These are phyloP conservation scores for Scytalidium sp. DNA, from an alignment of 2,329 filamentous ascomycete species.

Conservation along the genomic window DNA sequence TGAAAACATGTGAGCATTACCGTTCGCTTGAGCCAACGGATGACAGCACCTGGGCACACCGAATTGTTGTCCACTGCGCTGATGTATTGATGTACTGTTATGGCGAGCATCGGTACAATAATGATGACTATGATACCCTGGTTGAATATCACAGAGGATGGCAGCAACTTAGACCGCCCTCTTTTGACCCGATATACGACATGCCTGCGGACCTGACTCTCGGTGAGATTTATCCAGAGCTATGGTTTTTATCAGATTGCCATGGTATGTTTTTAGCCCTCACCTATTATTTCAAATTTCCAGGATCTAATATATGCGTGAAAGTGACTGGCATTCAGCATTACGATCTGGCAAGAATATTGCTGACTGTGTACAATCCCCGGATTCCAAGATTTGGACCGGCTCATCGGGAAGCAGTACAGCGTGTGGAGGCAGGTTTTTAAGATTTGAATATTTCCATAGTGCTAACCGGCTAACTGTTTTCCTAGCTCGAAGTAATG, in stretches of 20 bases:
- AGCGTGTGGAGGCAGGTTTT: constrained; percentile 11
- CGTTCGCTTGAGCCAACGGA: constrained; percentile 16
- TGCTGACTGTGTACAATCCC: constrained; percentile 37
- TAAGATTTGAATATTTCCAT: background rate
- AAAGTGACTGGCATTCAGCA: constrained; percentile 38
- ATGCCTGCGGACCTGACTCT: background rate
- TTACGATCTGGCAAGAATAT: constrained; percentile 36
- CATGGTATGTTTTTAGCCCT: constrained; percentile 15
- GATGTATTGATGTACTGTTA: constrained; percentile 20
- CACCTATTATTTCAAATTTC: background rate
- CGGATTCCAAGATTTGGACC: constrained; percentile 18
- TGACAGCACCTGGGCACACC: constrained; percentile 19
- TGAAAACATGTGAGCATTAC: constrained; percentile 29
- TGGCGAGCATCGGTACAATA: constrained; percentile 10
- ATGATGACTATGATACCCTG: constrained; percentile 12
- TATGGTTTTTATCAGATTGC: constrained; percentile 20
- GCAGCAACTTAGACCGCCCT: constrained; percentile 13
- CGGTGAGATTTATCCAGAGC: constrained; percentile 13
- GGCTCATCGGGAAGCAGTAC: constrained; percentile 7
- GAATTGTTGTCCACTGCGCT: constrained; percentile 16
- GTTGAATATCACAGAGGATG: constrained; percentile 14
- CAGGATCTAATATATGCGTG: background rate
- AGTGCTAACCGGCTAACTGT: background rate
- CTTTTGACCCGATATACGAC: constrained; percentile 18
- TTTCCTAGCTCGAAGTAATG: constrained; percentile 12